Evolutionary conservation across 441 rosid genomes (phyloP), one percentile per base, ranked within the genome.

Genomic region (Caryocar brasiliense): DNA sequence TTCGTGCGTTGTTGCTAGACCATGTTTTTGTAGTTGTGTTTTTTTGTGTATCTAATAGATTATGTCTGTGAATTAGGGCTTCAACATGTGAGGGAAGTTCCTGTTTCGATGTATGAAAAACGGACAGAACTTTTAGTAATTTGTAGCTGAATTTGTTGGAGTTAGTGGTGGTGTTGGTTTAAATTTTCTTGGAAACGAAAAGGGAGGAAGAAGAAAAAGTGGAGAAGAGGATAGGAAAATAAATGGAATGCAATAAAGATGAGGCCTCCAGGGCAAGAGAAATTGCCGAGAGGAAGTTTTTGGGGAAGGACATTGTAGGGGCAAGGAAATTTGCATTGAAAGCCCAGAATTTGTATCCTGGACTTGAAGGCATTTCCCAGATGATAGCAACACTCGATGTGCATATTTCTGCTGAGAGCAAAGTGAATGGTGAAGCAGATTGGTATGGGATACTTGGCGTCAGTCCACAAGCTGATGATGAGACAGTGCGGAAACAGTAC

Each of bases 241-340:
- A 54, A 37, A 73, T 73, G 74, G 78, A 73, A 29, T 73, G 78
- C 57, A 73, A 73, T 29, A 73, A 62, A 42, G 78, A 68, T 61
- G 74, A 73, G 66, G 74, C 74, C 22, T 29, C 35, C 11, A 68
- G 70, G 56, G 78, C 78, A 2, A 73, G 51, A 52, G 66, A 68
- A 50, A 68, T 73, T 58, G 66, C 78, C 0, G 74, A 73, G 59
- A 73, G 28, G 49, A 73, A 68, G 58, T 68, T 73, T 53, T 24
- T 21, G 11, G 71, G 48, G 7, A 73, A 65, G 53, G 78, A 73
- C 49, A 36, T 68, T 41, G 46, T 40, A 1, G 78, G 71, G 6
- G 74, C 78, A 10, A 68, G 47, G 53, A 73, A 61, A 52, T 68
- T 73, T 42, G 66, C 78, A 40, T 52, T 65, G 45, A 73, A 68